Evolutionary conservation across 116 monocot genomes (phyloP), one percentile per base, ranked within the genome.

Genomic region (Cymodocea nodosa): DNA sequence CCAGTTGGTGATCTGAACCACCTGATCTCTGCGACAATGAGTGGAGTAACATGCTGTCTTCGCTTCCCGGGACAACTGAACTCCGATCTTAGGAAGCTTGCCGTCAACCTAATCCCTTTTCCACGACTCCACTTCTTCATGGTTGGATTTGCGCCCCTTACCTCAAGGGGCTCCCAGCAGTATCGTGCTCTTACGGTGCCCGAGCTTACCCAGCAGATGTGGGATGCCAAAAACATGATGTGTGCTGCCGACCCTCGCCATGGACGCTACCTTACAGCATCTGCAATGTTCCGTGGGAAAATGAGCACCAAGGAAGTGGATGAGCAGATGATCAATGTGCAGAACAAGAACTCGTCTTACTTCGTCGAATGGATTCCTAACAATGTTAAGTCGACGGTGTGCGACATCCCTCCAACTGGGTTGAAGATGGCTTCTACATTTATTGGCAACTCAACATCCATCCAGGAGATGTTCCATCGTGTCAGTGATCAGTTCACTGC

Each of bases 201-300:
- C 15, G 91, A 91, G 74, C 73, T 91, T 15, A 87, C 87, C 18
- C 91, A 91, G 60, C 91, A 91, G 57, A 91, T 87, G 91, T 91
- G 91, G 91, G 91, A 91, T 37, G 61, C 91, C 9, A 91, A 91
- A 79, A 91, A 91, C 84, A 91, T 90, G 90, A 90, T 90, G 90
- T 90, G 90, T 36, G 90, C 86, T 0, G 90, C 90, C 0, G 86
- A 90, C 48, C 91, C 91, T n/a, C 78, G 90, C 35, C 90, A 86
- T 24, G 90, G 90, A 11, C 83, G 90, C 58, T 90, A 86, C 72
- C 81, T 90, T 3, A 89, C 89, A 5, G 89, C 89, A n/a, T 85
- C 85, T 6, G 89, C 89, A 49, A 81, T 89, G 80, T 89, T 89
- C 72, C 73, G 89, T 0, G 89, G 89, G 16, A 89, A 89, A 64